phyloP scores from a whole-genome alignment of 2,329 filamentous ascomycete genomes.

The Geosmithia flava region DNA sequence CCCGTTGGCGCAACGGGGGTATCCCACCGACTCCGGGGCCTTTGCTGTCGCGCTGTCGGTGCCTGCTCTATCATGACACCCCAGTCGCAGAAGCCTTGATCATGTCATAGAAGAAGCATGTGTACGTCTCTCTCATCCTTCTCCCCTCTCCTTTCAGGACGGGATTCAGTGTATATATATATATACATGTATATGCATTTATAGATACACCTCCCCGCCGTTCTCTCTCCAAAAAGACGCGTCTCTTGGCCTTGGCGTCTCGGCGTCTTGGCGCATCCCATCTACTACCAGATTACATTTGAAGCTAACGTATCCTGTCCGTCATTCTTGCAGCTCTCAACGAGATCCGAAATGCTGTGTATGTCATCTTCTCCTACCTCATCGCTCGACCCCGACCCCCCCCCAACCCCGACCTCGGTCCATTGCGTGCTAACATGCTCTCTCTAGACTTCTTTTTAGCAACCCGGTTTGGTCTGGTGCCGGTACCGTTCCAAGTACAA shows the following conservation, averaged over 20 bases:
- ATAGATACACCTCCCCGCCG: too few species aligned
- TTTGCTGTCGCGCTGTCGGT: conserved; percentile 13
- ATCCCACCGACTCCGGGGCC: not conserved
- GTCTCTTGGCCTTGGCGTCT: conserved; percentile 9
- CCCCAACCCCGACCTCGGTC: not conserved
- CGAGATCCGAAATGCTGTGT: conserved; percentile 38
- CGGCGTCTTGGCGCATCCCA: conserved; percentile 17
- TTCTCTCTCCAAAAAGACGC: not conserved
- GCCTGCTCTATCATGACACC: conserved; percentile 16
- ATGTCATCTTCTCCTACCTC: conserved; percentile 12
- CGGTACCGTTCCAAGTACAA: conserved; percentile 36
- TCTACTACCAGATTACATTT: not conserved
- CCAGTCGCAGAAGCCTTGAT: conserved; percentile 17
- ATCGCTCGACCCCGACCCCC: not conserved
- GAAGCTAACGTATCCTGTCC: conserved; percentile 15
- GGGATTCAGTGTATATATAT: too few species aligned
- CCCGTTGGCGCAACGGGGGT: not conserved
- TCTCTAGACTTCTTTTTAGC: conserved; percentile 43
- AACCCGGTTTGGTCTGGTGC: conserved; percentile 42
- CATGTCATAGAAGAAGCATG: conserved; percentile 29
- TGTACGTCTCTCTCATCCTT: conserved; percentile 18
- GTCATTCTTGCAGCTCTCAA: conserved; percentile 25
- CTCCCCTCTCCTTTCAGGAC: not conserved
- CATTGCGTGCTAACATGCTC: not conserved
- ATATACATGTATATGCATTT: too few species aligned